These are phyloP conservation scores for Fragaria ananassa DNA, from an alignment of 306 rosid species.

Conservation along the genomic window DNA sequence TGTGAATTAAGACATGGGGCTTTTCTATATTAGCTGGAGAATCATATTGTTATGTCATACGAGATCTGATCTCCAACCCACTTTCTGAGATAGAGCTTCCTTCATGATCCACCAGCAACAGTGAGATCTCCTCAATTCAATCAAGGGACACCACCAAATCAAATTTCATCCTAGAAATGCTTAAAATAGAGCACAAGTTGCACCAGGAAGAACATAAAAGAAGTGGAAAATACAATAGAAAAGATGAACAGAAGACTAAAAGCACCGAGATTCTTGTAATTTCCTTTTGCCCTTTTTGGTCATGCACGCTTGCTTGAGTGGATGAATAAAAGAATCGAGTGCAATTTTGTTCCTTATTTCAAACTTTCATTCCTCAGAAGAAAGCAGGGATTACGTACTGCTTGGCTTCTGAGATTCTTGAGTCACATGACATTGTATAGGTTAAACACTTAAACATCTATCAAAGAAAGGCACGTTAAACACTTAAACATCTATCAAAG, in stretches of 20 bases:
- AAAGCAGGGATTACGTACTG: not conserved
- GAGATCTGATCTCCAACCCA: not conserved
- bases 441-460: too few relatives aligned
- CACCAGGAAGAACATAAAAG: slow-evolving; percentile 3
- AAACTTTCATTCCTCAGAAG: not conserved
- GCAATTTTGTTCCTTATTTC: not conserved
- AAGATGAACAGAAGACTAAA: not conserved
- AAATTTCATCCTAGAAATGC: slow-evolving; percentile 2
- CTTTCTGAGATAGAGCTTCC: slow-evolving; percentile 30
- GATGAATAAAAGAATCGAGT: slow-evolving; percentile 8
- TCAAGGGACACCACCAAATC: slow-evolving; percentile 14
- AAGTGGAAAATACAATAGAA: slow-evolving; percentile 10
- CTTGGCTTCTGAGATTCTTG: not conserved
- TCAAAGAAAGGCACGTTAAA: not conserved
- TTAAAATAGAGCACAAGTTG: slow-evolving; percentile 14
- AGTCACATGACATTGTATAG: not conserved
- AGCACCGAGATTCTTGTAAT: slow-evolving; percentile 15
- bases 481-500: not conserved
- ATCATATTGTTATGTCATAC: slow-evolving; percentile 21
- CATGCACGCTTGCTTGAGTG: slow-evolving; percentile 27
- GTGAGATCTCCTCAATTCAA: slow-evolving; percentile 15
- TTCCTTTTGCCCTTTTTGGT: not conserved
- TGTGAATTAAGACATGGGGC: not conserved
- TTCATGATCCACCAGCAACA: slow-evolving; percentile 33
- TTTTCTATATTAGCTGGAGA: slow-evolving; percentile 17